Percentiles rank a stretch among this genome's conserved stretches.
These are phyloP conservation scores for Agaricus bisporus DNA, from an alignment of 768 basidiomycete genomes.

Conservation along the genomic window DNA sequence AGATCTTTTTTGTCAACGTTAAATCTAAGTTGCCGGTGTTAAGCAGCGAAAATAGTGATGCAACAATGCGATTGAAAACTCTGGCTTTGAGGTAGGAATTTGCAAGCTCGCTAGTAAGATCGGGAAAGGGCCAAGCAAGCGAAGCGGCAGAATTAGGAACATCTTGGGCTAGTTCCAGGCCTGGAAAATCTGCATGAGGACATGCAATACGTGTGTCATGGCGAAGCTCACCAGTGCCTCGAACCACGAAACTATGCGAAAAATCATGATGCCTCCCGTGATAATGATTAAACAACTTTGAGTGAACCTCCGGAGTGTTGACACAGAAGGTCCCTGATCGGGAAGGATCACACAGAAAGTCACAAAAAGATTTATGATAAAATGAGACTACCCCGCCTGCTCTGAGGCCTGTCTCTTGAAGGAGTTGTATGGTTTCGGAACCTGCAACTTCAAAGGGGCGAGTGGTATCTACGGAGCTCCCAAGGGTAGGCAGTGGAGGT, in stretches of 20 bases:
- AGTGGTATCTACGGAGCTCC: no score
- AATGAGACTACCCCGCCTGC: not conserved
- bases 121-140: not conserved
- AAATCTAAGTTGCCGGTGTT: not conserved
- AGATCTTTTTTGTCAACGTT: not conserved
- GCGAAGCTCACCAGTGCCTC: not conserved
- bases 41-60: not conserved
- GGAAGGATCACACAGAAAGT: conserved; percentile 1
- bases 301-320: not conserved
- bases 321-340: not conserved
- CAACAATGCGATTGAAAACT: not conserved
- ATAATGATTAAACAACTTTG: not conserved
- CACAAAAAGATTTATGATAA: conserved; percentile 5
- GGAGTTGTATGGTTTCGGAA: not conserved
- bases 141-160: not conserved
- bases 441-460: not conserved
- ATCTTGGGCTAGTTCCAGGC: not conserved
- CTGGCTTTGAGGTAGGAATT: not conserved
- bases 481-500: not conserved
- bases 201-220: not conserved
- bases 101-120: not conserved
- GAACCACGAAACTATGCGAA: not conserved
- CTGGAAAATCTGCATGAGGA: not conserved
- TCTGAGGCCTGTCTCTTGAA: not conserved
- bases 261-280: not conserved